Base-by-base conservation (phyloP, 352 stramenopile species). In the Globisporangium solare region DNA sequence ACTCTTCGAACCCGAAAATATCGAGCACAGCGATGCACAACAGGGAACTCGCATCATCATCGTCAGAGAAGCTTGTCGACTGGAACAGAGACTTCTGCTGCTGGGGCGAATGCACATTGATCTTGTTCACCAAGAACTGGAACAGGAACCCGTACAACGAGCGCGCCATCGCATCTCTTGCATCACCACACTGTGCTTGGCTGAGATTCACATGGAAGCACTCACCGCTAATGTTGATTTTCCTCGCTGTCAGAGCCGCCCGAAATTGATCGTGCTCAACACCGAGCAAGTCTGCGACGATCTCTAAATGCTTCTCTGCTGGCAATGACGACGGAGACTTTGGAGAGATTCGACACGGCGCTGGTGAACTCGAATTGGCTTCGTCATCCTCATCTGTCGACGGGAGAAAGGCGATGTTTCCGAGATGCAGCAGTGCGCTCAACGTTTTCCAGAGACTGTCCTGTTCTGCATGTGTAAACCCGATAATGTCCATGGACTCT, bases 1-100 rank as follows among this genome's bases (percentile, higher is more conserved):
- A 96, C 54, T 86, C 79, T 66, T 97, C 88, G 58, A 97, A 97
- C 5, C 88, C 88, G 43, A 97, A 97, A 37, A 97, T 96, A 67
- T 97, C 88, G 22, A 97, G 61, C 13, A 97, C 73, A 3, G 86
- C 86, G 45, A 97, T 95, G 20, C 73, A 92, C 0, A 68, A 69
- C 17, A 54, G 24, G 22, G 31, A 21, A 45, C 42, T 24, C 51
- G 53, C 24, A 64, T 53, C 15, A 64, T 61, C 48, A 15, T 45
- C 46, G 27, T 35, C 46, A 39, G 60, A 40, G n/a, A 42, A 41
- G 10, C 20, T 49, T 24, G 45, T 66, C 40, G 56, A 13, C 2
- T 37, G 51, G 7, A 20, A 17, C 13, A 14, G 51, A 61, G 58
- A 31, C 39, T 65, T 58, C 63, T 39, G 21, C 52, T 51, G 40